These are phyloP conservation scores for Colletotrichum cordylinicola DNA, from an alignment of 2,329 filamentous ascomycete species.

Conservation along the genomic window DNA sequence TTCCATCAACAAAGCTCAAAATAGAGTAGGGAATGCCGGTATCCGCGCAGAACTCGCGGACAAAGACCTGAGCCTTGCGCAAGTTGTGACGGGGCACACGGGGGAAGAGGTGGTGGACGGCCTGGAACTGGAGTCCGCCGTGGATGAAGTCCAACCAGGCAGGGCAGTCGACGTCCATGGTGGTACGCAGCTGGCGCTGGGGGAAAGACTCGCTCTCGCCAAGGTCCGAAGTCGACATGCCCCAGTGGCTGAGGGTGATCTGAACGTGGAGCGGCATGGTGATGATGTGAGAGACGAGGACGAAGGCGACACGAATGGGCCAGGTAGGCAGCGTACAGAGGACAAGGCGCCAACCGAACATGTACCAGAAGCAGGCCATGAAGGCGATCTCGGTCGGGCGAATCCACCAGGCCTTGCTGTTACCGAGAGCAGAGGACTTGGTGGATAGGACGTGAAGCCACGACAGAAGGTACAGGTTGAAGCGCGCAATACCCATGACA, in stretches of 20 bases:
- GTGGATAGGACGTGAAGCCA: constrained; percentile 68
- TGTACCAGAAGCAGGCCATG: constrained; percentile 69
- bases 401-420: constrained; percentile 68
- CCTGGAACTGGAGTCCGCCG: constrained; percentile 76
- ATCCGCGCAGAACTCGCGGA: constrained; percentile 69
- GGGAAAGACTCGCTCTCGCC: constrained; percentile 71
- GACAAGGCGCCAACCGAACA: constrained; percentile 71
- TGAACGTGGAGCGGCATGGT: constrained; percentile 75
- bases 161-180: constrained; percentile 77
- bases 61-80: constrained; percentile 62
- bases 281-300: constrained; percentile 68
- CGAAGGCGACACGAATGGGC: constrained; percentile 63
- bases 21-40: constrained; percentile 68
- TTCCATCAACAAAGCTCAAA: constrained; percentile 67
- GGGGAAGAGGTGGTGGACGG: constrained; percentile 73
- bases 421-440: constrained; percentile 60
- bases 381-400: constrained; percentile 69
- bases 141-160: constrained; percentile 76
- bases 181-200: constrained; percentile 73
- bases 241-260: constrained; percentile 76
- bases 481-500: constrained; percentile 70
- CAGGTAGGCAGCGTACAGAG: constrained; percentile 65
- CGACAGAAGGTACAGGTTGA: constrained; percentile 74
- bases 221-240: constrained; percentile 71
- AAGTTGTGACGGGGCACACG: constrained; percentile 73